Conservation (phyloP, 1,284 basidiomycete genomes). For the Omphalotus olearius region DNA sequence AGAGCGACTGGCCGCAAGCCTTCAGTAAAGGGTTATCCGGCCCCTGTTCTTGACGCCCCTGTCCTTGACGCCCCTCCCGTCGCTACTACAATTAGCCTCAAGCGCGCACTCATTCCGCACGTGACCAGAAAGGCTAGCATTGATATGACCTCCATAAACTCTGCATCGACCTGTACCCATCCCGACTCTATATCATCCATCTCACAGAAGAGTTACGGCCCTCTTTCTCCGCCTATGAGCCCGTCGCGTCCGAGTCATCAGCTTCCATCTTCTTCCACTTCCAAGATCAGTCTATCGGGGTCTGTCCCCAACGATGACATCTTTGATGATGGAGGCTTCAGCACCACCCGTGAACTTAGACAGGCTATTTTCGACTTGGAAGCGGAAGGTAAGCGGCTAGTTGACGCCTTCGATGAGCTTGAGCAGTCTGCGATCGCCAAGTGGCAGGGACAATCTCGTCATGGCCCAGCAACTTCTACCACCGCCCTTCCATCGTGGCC, state of each 20-base stretch:
- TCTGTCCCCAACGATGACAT: slow-evolving; percentile 26
- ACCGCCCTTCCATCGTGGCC: slow-evolving; percentile 13
- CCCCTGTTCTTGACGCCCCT: slow-evolving; percentile 27
- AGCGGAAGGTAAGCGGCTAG: slow-evolving; percentile 56
- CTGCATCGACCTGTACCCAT: slow-evolving; percentile 21
- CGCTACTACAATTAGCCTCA: slow-evolving; percentile 25
- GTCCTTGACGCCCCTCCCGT: slow-evolving; percentile 27
- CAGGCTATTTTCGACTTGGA: slow-evolving; percentile 59
- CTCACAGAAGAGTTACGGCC: slow-evolving; percentile 5
- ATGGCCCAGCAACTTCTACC: slow-evolving; percentile 23
- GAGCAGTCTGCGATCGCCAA: slow-evolving; percentile 55
- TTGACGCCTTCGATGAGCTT: slow-evolving; percentile 66
- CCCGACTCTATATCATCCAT: slow-evolving; percentile 18
- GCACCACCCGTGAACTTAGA: slow-evolving; percentile 53
- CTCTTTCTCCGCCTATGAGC: slow-evolving; percentile 13
- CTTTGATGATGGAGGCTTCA: slow-evolving; percentile 44
- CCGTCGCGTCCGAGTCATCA: slow-evolving; percentile 6
- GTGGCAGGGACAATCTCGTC: slow-evolving; percentile 34
- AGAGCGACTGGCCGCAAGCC: slow-evolving; percentile 40
- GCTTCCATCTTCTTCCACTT: not conserved
- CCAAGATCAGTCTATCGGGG: not conserved
- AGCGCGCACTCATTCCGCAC: slow-evolving; percentile 33
- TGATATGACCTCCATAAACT: slow-evolving; percentile 18
- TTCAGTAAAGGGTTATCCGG: slow-evolving; percentile 19
- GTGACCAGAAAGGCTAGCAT: slow-evolving; percentile 36